Percentiles rank a stretch among this genome's conserved stretches.
phyloP scores from a whole-genome alignment of 805 yeast species.

The Candida argentea region DNA sequence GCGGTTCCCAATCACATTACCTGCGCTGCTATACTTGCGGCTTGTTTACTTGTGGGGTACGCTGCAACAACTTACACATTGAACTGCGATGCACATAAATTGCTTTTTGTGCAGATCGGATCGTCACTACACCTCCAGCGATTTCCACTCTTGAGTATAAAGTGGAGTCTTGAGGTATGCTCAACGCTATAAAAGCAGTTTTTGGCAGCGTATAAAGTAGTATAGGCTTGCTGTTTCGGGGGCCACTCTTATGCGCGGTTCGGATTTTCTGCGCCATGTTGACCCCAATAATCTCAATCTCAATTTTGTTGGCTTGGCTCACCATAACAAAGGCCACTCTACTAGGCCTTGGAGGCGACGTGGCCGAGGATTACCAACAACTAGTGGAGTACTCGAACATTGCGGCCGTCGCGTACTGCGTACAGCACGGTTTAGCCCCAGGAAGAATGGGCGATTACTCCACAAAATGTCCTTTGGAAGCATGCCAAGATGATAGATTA shows the following conservation, averaged over 20 bases:
- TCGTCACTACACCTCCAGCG: no score
- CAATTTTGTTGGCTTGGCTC: no score
- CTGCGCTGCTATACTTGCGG: slow-evolving; percentile 32
- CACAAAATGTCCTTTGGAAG: slow-evolving; percentile 14
- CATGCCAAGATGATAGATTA: slow-evolving; percentile 14
- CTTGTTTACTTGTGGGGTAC: slow-evolving; percentile 29
- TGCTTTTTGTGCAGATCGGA: no score
- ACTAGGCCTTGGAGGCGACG: background rate
- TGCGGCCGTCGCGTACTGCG: slow-evolving; percentile 28
- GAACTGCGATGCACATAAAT: slow-evolving; percentile 30
- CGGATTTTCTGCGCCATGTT: no score
- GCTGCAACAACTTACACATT: slow-evolving; percentile 28
- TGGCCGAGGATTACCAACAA: slow-evolving; percentile 10
- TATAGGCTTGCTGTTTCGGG: no score
- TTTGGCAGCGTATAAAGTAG: no score
- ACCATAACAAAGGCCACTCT: no score
- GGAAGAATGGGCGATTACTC: slow-evolving; percentile 15
- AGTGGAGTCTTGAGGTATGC: no score
- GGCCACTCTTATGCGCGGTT: no score
- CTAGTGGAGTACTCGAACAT: slow-evolving; percentile 24
- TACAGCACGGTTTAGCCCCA: slow-evolving; percentile 16
- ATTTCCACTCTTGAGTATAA: no score
- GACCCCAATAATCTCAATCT: no score
- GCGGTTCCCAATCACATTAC: slow-evolving; percentile 27
- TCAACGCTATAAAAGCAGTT: no score